These are phyloP conservation scores for Pterocarpus santalinus DNA, from an alignment of 306 rosid genomes.

Conservation along the genomic window DNA sequence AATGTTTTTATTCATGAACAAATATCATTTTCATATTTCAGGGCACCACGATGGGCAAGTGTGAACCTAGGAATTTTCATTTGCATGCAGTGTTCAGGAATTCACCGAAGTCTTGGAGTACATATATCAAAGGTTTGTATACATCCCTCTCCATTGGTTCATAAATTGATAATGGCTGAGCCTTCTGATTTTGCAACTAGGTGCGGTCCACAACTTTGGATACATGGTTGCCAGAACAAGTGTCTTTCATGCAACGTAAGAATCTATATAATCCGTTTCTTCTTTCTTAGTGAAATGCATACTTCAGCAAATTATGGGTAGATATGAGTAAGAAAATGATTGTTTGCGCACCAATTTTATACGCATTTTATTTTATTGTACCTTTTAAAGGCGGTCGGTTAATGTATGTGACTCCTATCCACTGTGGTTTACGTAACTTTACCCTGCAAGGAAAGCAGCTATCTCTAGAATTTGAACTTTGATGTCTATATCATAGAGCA, in stretches of 20 bases:
- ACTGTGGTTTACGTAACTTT: too few relatives aligned
- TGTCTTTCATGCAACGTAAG: constrained; percentile 94
- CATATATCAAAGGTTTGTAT: constrained; percentile 86
- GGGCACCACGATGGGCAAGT: constrained; percentile 99
- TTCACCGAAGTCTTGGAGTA: constrained; percentile 96
- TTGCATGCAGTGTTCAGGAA: constrained; percentile 97
- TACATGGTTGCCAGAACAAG: constrained; percentile 96
- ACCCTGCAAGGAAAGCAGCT: too few relatives aligned
- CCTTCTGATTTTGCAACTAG: constrained; percentile 59
- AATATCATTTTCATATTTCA: constrained; percentile 46
- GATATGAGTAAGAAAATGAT: too few relatives aligned
- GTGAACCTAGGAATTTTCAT: constrained; percentile 93
- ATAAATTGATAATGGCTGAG: constrained; percentile 30
- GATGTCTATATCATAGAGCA: too few relatives aligned
- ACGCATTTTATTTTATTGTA: too few relatives aligned
- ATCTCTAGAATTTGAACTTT: too few relatives aligned
- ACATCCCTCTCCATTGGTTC: neutral
- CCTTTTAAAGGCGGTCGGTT: too few relatives aligned
- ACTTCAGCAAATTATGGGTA: neutral
- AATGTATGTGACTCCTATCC: too few relatives aligned
- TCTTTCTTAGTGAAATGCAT: constrained; percentile 17
- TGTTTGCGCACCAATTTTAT: too few relatives aligned
- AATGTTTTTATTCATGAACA: neutral
- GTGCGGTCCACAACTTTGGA: constrained; percentile 94
- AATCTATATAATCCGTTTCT: constrained; percentile 30